These are phyloP conservation scores for Setaria viridis DNA, from an alignment of 202 grass and related monocot genomes.

Conservation along the genomic window DNA sequence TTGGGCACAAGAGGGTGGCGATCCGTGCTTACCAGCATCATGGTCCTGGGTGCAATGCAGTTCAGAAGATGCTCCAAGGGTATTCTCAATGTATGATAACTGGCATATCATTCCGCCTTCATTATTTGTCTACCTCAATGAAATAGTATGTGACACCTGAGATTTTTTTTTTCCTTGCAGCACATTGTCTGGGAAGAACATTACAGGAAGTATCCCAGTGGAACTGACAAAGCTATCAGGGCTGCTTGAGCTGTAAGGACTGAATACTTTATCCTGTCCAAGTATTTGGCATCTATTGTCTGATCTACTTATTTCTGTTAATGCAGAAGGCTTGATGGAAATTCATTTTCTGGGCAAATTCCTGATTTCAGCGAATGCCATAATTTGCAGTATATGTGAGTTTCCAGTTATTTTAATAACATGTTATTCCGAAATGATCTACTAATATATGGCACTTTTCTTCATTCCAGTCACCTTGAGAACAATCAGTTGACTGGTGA, in stretches of 20 bases:
- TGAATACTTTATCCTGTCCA: slow-evolving; percentile 26
- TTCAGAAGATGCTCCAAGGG: slow-evolving; percentile 73
- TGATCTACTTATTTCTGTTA: slow-evolving; percentile 35
- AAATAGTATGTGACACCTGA: slow-evolving; percentile 33
- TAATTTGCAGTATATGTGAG: slow-evolving; percentile 86
- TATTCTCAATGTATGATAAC: slow-evolving; percentile 73
- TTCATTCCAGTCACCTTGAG: slow-evolving; percentile 79
- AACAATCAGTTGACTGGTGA: slow-evolving; percentile 82
- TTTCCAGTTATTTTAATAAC: slow-evolving; percentile 33
- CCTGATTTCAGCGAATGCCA: slow-evolving; percentile 84
- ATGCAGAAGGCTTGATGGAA: slow-evolving; percentile 78
- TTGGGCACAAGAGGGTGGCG: slow-evolving; percentile 95
- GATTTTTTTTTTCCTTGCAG: slow-evolving; percentile 54
- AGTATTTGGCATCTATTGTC: slow-evolving; percentile 16
- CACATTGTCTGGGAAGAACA: slow-evolving; percentile 70
- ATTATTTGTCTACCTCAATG: slow-evolving; percentile 18
- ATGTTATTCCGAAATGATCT: slow-evolving; percentile 30
- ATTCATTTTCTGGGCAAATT: slow-evolving; percentile 83
- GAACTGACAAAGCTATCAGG: slow-evolving; percentile 78
- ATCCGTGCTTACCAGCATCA: slow-evolving; percentile 86
- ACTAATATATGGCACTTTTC: slow-evolving; percentile 37
- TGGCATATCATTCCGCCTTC: slow-evolving; percentile 17
- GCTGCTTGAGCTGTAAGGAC: slow-evolving; percentile 85
- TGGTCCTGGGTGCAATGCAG: slow-evolving; percentile 97
- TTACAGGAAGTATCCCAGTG: slow-evolving; percentile 84